Base-by-base conservation (phyloP, 176 grass and related monocot species). In the Aegilops speltoides region DNA sequence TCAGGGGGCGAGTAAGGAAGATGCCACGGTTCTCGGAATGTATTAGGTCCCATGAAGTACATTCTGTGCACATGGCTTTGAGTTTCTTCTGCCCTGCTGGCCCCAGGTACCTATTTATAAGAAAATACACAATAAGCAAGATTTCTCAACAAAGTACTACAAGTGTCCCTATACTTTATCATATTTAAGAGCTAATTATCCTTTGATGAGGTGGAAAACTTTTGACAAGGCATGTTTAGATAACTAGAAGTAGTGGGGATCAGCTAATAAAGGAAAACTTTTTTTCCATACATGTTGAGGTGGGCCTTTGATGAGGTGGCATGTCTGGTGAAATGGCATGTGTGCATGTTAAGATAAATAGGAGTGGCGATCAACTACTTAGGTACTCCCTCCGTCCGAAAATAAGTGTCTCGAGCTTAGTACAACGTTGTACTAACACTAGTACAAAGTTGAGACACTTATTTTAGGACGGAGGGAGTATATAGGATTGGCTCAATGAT, bases 21-120 rank as follows among this genome's bases (percentile, higher is more conserved):
- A 96, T 98, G 97, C 94, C 97, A 98, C 16, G 94, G 94, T 85
- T 98, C 97, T 81, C 92, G 88, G 79, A 98, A 98, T 59, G 97
- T 96, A 88, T 96, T 98, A 78, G 97, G 94, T 64, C 97, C 97
- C 97, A 98, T 98, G 88, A 98, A 98, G 79, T 98, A 94, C 86
- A 98, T 89, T 89, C 97, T 96, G 60, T 98, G 97, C 15, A 90
- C 94, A 91, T 98, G 97, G 76, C 97, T 96, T 85, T 98, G 97
- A 32, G 89, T 98, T 90, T 98, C 92, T 88, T 98, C 97, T 37
- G 75, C 97, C 89, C 89, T 89, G 86, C 92, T 98, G n/a, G 97
- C 93, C 48, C 94, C 97, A 70, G 97, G 86, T 82, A 98, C 97
- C 97, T 98, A 91, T 50, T 68, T 84, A 87, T 61, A 2, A 77